A percentile compares a stretch with the other conserved stretches of the same genome.
These are phyloP conservation scores for Suillus sp. DNA, from an alignment of 768 basidiomycete genomes.

Conservation along the genomic window DNA sequence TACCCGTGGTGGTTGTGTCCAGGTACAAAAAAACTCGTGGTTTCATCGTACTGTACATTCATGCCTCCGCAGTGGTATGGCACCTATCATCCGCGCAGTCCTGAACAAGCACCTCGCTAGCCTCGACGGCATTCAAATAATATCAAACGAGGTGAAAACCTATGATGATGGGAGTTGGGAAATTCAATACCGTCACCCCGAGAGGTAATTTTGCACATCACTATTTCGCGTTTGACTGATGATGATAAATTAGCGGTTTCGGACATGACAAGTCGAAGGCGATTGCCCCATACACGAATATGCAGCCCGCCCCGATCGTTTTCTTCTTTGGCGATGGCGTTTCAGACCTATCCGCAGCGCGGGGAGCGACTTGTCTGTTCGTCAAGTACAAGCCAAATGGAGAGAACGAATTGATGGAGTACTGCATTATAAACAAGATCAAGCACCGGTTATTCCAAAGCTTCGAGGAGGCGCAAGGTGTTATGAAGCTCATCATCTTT, in stretches of 20 bases:
- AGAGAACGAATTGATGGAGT: conserved; percentile 85
- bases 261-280: conserved; percentile 98
- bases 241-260: conserved; percentile 54
- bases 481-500: conserved; percentile 71
- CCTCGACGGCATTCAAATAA: conserved; percentile 79
- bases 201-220: conserved; percentile 54
- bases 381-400: conserved; percentile 79
- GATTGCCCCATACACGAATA: conserved; percentile 84
- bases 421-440: conserved; percentile 80
- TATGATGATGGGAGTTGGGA: conserved; percentile 71
- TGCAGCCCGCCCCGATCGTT: conserved; percentile 70
- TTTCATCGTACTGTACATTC: conserved; percentile 6
- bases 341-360: conserved; percentile 91
- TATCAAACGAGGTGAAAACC: conserved; percentile 86
- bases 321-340: conserved; percentile 99
- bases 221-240: background rate
- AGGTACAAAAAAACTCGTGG: conserved; percentile 50
- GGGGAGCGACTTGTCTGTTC: conserved; percentile 92
- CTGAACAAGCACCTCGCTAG: conserved; percentile 77
- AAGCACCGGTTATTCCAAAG: conserved; percentile 77
- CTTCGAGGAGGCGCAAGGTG: conserved; percentile 60
- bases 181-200: conserved; percentile 87
- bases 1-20: conserved; percentile 93
- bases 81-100: conserved; percentile 88
- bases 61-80: conserved; percentile 72